These are phyloP conservation scores for Aureobasidium sp. DNA, from an alignment of 2,329 filamentous ascomycete genomes.

Conservation along the genomic window DNA sequence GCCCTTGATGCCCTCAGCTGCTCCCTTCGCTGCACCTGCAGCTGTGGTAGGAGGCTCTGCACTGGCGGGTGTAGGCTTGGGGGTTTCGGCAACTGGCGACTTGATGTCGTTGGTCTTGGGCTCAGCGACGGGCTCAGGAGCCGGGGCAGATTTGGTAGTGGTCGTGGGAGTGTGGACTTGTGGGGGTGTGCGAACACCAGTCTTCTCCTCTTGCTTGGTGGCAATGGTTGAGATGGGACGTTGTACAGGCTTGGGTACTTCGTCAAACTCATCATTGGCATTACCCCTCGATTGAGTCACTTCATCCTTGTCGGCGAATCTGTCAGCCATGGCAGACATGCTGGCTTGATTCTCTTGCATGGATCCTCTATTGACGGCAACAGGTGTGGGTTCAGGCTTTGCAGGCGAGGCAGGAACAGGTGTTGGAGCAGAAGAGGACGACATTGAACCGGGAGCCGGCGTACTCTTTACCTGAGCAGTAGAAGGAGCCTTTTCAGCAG, in stretches of 20 bases:
- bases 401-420: constrained; percentile 35
- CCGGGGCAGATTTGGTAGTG: constrained; percentile 23
- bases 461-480: constrained; percentile 29
- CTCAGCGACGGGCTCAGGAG: constrained; percentile 19
- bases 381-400: constrained; percentile 38
- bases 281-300: constrained; percentile 51
- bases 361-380: constrained; percentile 37
- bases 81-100: constrained; percentile 15
- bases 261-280: constrained; percentile 77
- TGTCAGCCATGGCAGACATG: constrained; percentile 75
- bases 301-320: constrained; percentile 66
- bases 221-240: constrained; percentile 38
- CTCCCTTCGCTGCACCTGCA: constrained; percentile 32
- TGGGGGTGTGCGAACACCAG: constrained; percentile 25
- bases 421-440: constrained; percentile 17
- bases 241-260: constrained; percentile 67
- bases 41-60: constrained; percentile 15
- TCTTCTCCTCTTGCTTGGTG: constrained; percentile 34
- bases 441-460: constrained; percentile 21
- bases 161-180: constrained; percentile 20
- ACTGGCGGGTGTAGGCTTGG: constrained; percentile 5
- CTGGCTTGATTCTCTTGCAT: constrained; percentile 82
- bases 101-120: constrained; percentile 11
- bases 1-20: constrained; percentile 50
- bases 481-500: constrained; percentile 56